A percentile compares a stretch with the other conserved stretches of the same genome.
phyloP scores from a whole-genome alignment of 495 filamentous ascomycete species.

The Talaromyces proteolyticus region DNA sequence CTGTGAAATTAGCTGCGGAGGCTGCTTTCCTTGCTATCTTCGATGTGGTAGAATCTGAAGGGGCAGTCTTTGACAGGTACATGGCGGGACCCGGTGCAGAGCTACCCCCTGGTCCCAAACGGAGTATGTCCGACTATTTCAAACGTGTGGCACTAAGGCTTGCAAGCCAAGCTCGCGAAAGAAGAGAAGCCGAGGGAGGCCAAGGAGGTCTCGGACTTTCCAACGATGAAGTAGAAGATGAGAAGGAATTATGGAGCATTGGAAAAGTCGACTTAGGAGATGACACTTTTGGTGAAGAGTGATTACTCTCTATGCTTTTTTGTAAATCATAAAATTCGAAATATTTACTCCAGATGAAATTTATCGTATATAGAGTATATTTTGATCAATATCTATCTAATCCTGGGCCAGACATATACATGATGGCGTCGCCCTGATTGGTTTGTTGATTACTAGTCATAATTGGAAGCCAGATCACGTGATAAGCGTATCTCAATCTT shows the following conservation, averaged over 20 bases:
- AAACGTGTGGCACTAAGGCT: slow-evolving; percentile 83
- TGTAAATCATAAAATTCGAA: slow-evolving; percentile 15
- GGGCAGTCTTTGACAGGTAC: slow-evolving; percentile 87
- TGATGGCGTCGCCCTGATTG: too few relatives aligned
- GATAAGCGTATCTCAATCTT: too few relatives aligned
- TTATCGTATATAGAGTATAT: too few relatives aligned
- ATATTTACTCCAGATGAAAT: neutral
- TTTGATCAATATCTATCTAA: too few relatives aligned
- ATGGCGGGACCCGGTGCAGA: slow-evolving; percentile 57
- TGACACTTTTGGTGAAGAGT: slow-evolving; percentile 43
- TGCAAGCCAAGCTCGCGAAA: slow-evolving; percentile 76
- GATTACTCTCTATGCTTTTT: neutral
- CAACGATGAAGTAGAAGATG: slow-evolving; percentile 88
- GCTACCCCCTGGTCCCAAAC: slow-evolving; percentile 63
- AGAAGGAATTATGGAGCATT: slow-evolving; percentile 92
- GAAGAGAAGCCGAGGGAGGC: slow-evolving; percentile 85
- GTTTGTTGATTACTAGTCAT: too few relatives aligned
- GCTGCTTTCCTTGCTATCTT: slow-evolving; percentile 95
- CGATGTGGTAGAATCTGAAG: slow-evolving; percentile 79
- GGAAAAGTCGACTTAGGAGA: slow-evolving; percentile 83
- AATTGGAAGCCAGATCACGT: too few relatives aligned
- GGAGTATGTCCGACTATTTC: slow-evolving; percentile 96
- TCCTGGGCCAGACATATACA: too few relatives aligned
- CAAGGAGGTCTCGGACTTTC: slow-evolving; percentile 76
- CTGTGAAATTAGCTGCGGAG: slow-evolving; percentile 91